Evolutionary conservation across 352 stramenopile species (phyloP).

Genomic region (Globisporangium lucens): DNA sequence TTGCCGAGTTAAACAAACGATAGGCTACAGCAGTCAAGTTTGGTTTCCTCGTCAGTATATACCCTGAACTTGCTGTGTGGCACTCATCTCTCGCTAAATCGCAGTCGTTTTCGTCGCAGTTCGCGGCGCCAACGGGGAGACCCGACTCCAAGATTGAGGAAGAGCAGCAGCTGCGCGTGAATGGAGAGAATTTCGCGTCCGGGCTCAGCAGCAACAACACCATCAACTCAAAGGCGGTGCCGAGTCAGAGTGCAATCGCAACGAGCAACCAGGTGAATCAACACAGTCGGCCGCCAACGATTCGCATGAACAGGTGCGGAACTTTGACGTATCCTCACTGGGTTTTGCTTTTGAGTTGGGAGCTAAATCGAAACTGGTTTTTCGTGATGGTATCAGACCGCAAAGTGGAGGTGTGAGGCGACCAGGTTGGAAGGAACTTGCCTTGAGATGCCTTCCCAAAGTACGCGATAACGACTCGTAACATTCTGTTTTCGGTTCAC

Average conservation of each 20-base stretch:
- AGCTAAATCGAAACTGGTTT: neutral
- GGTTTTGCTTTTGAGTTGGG: neutral
- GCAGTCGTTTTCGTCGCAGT: constrained; percentile 29
- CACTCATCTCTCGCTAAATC: constrained; percentile 12
- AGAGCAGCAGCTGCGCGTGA: constrained; percentile 6
- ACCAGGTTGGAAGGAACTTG: constrained; percentile 16
- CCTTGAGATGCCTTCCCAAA: neutral
- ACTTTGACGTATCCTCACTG: neutral
- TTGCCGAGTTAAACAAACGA: neutral
- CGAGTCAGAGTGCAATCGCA: neutral
- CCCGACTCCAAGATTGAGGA: constrained; percentile 8
- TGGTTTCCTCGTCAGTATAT: neutral
- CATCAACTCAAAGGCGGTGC: neutral
- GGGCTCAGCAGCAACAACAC: neutral
- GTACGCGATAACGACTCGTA: neutral
- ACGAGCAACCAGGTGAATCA: constrained; percentile 18
- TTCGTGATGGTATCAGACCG: constrained; percentile 22
- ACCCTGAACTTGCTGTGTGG: neutral
- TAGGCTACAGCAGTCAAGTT: neutral
- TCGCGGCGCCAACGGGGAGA: constrained; percentile 19
- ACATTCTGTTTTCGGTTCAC: neutral
- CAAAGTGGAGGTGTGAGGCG: constrained; percentile 51
- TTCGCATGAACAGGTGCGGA: constrained; percentile 15
- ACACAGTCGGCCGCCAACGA: constrained; percentile 3
- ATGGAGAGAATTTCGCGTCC: constrained; percentile 1